A percentile compares a stretch with the other conserved stretches of the same genome.
These are phyloP conservation scores for Cordia subcordata DNA, from an alignment of 257 asterid genomes.

Conservation along the genomic window DNA sequence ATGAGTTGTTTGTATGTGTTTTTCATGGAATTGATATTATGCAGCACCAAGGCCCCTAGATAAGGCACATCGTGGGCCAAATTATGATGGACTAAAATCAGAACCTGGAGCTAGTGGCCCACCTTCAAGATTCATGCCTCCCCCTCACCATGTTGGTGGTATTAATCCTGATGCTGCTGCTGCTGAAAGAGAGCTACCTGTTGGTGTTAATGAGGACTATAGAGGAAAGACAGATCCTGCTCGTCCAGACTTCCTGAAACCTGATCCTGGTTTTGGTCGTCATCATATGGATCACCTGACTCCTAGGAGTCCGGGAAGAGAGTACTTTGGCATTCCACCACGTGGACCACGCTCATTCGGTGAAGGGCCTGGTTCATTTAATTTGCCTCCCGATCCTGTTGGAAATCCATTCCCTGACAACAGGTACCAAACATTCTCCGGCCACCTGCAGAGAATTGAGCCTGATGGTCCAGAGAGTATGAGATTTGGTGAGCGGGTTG, in stretches of 20 bases:
- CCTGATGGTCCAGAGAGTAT: slow-evolving; percentile 41
- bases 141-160: slow-evolving; percentile 40
- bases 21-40: slow-evolving; percentile 17
- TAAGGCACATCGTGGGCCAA: slow-evolving; percentile 34
- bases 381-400: slow-evolving; percentile 38
- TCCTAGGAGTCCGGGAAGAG: slow-evolving; percentile 35
- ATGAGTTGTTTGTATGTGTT: neutral
- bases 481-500: slow-evolving; percentile 53
- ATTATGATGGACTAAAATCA: slow-evolving; percentile 35
- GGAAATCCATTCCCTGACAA: slow-evolving; percentile 54
- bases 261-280: slow-evolving; percentile 47
- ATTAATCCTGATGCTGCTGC: slow-evolving; percentile 11
- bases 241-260: slow-evolving; percentile 31
- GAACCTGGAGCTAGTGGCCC: slow-evolving; percentile 42
- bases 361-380: slow-evolving; percentile 55
- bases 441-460: slow-evolving; percentile 48
- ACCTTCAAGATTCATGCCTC: slow-evolving; percentile 43
- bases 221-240: slow-evolving; percentile 17
- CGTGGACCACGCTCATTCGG: slow-evolving; percentile 47
- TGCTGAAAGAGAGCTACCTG: slow-evolving; percentile 21
- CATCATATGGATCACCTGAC: slow-evolving; percentile 37
- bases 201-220: slow-evolving; percentile 7
- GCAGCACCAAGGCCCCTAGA: slow-evolving; percentile 43
- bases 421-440: slow-evolving; percentile 47
- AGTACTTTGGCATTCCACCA: slow-evolving; percentile 33